Base-by-base conservation (phyloP, 129 eudicot genomes). In the Ambrosia trifida region DNA sequence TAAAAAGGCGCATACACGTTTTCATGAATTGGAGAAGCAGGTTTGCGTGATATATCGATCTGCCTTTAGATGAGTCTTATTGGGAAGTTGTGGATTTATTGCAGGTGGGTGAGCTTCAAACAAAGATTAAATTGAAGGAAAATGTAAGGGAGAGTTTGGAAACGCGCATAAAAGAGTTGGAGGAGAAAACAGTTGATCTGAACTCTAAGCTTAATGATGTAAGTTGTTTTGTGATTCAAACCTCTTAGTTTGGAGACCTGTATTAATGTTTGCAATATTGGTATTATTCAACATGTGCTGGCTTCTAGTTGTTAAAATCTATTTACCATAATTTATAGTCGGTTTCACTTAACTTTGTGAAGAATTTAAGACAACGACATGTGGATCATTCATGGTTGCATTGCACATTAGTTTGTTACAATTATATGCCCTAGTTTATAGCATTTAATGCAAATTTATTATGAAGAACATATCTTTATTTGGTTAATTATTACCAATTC, bases 1-100 rank as follows among this genome's bases (percentile, higher is more conserved):
- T 47, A 80, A 52, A 16, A 74, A 81, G 77, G 95, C 88, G 73
- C 76, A 77, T 52, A 73, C 74, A 52, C 82, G 84, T 4, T 85
- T 76, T 33, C 52, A 49, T 74, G 91, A 87, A 57, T 79, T 90
- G 76, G 87, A 85, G 74, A 81, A 81, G 64, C 87, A 87, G 95
- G 96, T 90, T 72, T 38, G 3, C 38, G 4, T 33, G 28, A 44
- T 9, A 44, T 46, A 30, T 31, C 2, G 2, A 24, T 51, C 7
- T 17, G 1, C 40, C 11, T 50, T 3, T 20, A 19, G 4, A 45
- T 41, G n/a, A 50, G 1, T 31, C 7, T 16, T 40, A 2, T 79
- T 5, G 7, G n/a, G n/a, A 17, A 45, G 19, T 10, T 62, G 31
- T 53, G 19, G 4, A 68, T 51, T 32, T 66, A 18, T 5, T 66